Conservation (phyloP, 2,329 filamentous ascomycete species). For the Neocatenulostroma microsporum region DNA sequence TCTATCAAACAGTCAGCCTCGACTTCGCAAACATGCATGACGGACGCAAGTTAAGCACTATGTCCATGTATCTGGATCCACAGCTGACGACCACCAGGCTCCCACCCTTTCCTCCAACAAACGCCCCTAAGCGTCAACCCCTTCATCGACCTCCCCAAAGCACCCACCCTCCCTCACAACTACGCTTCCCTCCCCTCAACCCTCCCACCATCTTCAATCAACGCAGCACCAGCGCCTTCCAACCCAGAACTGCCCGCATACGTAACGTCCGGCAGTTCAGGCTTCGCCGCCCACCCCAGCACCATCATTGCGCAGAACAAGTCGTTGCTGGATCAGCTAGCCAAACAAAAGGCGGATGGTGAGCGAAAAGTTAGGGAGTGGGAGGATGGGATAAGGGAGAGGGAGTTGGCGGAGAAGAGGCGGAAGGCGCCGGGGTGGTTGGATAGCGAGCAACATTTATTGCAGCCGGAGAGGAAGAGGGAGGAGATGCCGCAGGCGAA, state of each 20-base stretch:
- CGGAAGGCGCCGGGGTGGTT: conserved; percentile 73
- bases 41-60: conserved; percentile 2
- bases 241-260: conserved; percentile 51
- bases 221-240: conserved; percentile 33
- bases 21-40: conserved; percentile 5
- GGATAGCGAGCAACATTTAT: conserved; percentile 61
- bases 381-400: conserved; percentile 56
- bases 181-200: conserved; percentile 86
- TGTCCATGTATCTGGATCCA: background rate
- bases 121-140: conserved; percentile 90
- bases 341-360: conserved; percentile 60
- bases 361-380: conserved; percentile 60
- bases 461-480: conserved; percentile 55
- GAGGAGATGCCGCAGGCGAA: conserved; percentile 14
- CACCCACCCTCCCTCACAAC: conserved; percentile 88
- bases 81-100: conserved; percentile 30
- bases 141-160: conserved; percentile 81
- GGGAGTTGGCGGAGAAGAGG: conserved; percentile 71
- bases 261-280: conserved; percentile 64
- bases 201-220: conserved; percentile 64
- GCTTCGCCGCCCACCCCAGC: conserved; percentile 76
- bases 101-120: conserved; percentile 84
- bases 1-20: no score
- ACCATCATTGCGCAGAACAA: conserved; percentile 77
- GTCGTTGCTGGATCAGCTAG: conserved; percentile 67